Evolutionary conservation across 202 grass and related monocot genomes (phyloP).

Genomic region (Dendrocalamus latiflorus): DNA sequence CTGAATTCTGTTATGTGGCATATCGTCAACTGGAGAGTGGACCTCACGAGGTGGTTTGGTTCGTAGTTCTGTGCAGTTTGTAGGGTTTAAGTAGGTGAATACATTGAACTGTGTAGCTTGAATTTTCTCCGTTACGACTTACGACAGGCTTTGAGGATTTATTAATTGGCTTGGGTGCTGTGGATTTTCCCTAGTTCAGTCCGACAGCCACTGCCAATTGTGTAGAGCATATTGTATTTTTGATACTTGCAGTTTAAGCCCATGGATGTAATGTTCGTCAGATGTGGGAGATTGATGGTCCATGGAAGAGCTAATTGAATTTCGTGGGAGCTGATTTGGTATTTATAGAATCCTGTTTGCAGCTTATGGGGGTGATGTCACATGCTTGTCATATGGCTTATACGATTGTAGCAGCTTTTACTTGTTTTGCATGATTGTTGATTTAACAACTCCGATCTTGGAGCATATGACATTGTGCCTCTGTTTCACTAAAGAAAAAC

Average conservation of each 20-base stretch:
- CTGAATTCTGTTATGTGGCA: background rate
- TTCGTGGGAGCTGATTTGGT: background rate
- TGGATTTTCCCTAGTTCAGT: background rate
- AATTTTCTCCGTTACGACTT: background rate
- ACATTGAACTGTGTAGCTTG: background rate
- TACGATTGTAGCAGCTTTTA: background rate
- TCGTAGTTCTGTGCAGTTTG: background rate
- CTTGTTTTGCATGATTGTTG: background rate
- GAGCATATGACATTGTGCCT: background rate
- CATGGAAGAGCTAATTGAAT: background rate
- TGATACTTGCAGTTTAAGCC: background rate
- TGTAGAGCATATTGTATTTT: background rate
- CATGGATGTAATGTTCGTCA: background rate
- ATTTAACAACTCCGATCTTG: background rate
- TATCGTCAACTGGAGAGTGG: background rate
- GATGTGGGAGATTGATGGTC: background rate
- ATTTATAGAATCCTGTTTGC: background rate
- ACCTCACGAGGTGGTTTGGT: background rate
- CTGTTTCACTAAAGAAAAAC: background rate
- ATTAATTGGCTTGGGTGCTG: background rate
- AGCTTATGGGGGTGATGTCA: background rate
- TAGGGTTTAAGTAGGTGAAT: background rate
- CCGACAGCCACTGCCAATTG: background rate
- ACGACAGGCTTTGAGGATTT: background rate
- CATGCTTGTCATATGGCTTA: conserved; percentile 3